Percentiles rank a stretch among this genome's conserved stretches.
phyloP scores from a whole-genome alignment of 495 filamentous ascomycete species.

The Pseudomonodictys pantanalensis region DNA sequence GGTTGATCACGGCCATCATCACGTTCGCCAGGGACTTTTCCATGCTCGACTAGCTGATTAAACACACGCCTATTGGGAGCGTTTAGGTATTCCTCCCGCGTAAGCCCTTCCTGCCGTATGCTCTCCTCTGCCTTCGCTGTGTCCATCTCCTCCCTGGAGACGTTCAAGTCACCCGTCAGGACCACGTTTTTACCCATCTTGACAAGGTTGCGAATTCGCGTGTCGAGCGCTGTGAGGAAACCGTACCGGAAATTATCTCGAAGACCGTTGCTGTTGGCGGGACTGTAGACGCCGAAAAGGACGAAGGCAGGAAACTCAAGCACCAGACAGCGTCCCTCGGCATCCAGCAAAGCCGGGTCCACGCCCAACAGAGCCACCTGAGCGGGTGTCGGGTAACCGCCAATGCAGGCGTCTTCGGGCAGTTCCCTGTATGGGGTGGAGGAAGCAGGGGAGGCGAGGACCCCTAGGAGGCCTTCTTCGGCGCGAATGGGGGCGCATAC shows the following conservation, averaged over 20 bases:
- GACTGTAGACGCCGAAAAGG: conserved; percentile 84
- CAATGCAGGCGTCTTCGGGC: conserved; percentile 75
- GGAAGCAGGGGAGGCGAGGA: conserved; percentile 73
- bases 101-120: conserved; percentile 65
- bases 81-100: conserved; percentile 67
- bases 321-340: conserved; percentile 88
- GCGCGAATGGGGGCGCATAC: conserved; percentile 84
- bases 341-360: conserved; percentile 73
- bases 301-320: conserved; percentile 96
- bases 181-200: conserved; percentile 77
- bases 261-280: conserved; percentile 81
- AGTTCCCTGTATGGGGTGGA: conserved; percentile 72
- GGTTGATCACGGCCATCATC: conserved; percentile 72
- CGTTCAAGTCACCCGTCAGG: conserved; percentile 87
- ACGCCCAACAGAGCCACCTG: conserved; percentile 61
- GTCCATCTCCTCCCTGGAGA: conserved; percentile 71
- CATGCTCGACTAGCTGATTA: conserved; percentile 76
- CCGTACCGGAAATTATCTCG: conserved; percentile 77
- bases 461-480: conserved; percentile 88
- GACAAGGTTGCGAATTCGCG: conserved; percentile 79
- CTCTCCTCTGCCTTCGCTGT: conserved; percentile 65
- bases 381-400: conserved; percentile 74
- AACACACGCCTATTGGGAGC: conserved; percentile 74
- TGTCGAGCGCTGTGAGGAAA: conserved; percentile 76
- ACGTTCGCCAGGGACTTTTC: conserved; percentile 64